Percentiles rank a stretch among this genome's conserved stretches.
Evolutionary conservation across 2,329 filamentous ascomycete genomes (phyloP).

Genomic region (Aspergillus eucalypticola): DNA sequence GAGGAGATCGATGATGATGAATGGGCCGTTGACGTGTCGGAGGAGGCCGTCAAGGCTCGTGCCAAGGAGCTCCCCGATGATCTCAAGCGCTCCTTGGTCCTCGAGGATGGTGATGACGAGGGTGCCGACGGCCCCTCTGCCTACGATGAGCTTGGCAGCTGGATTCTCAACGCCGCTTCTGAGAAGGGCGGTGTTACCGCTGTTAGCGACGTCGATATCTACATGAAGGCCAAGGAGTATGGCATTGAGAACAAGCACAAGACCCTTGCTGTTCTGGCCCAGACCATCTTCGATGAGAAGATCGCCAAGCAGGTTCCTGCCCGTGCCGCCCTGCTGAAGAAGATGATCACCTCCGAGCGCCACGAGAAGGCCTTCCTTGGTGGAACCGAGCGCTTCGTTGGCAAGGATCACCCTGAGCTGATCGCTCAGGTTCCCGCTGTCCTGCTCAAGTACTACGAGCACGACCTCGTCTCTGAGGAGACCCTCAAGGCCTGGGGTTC

Average conservation of each 20-base stretch:
- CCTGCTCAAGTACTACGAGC: slow-evolving; percentile 84
- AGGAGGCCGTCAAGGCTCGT: slow-evolving; percentile 91
- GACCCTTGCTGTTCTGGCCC: slow-evolving; percentile 85
- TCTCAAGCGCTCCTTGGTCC: slow-evolving; percentile 86
- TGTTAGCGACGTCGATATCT: slow-evolving; percentile 86
- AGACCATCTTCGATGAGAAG: slow-evolving; percentile 90
- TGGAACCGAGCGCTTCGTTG: slow-evolving; percentile 88
- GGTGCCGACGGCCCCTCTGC: slow-evolving; percentile 75
- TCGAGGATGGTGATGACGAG: slow-evolving; percentile 77
- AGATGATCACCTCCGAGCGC: slow-evolving; percentile 86
- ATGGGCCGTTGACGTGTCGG: slow-evolving; percentile 96
- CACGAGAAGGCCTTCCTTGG: slow-evolving; percentile 95
- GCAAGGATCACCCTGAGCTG: slow-evolving; percentile 78
- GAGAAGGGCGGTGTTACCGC: slow-evolving; percentile 72
- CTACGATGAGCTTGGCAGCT: slow-evolving; percentile 90
- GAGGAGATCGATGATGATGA: slow-evolving; percentile 77
- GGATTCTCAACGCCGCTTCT: slow-evolving; percentile 75
- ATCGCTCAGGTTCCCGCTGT: slow-evolving; percentile 79
- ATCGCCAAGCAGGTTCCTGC: slow-evolving; percentile 83
- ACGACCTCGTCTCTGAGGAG: slow-evolving; percentile 86
- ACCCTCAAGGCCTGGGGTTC: slow-evolving; percentile 85
- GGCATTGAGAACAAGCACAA: slow-evolving; percentile 94
- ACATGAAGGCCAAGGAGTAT: slow-evolving; percentile 93
- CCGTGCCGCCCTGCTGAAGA: slow-evolving; percentile 85
- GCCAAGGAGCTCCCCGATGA: slow-evolving; percentile 91